Evolutionary conservation across 257 asterid species (phyloP), one percentile per base, ranked within the genome.

Genomic region (Primulina eburnea): DNA sequence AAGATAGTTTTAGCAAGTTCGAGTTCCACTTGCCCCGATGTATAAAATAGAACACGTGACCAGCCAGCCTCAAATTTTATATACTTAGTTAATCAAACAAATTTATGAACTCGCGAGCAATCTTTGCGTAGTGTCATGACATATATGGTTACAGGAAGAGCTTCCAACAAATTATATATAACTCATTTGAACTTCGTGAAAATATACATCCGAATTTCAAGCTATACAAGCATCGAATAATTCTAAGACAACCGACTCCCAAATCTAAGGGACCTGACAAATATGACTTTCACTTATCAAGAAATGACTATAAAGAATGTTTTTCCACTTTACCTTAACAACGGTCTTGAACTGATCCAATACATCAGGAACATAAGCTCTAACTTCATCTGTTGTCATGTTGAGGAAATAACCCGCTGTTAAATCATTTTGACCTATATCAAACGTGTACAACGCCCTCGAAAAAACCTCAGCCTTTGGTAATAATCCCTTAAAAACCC

Each of bases 361-460:
- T 4, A 87, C 72, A 18, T 93, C 92, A 4, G 99, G 97, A 62
- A 93, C 80, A 62, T 72, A 84, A 0, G 83, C 95, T 81, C 80
- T 78, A 32, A 93, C 96, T 83, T 93, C 82, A 77, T 81, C 86
- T 7, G 86, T 80, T 3, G 95, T 81, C 95, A 84, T 80, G 86
- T 90, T 90, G 64, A 79, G 88, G 79, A 89, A 85, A 72, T 79
- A 89, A 14, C 96, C 99, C 2, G 91, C 82, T 0, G 96, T 80
- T 61, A 90, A 21, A 72, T 93, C 96, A 57, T 93, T 93, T 63
- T 93, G 97, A 37, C 97, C 99, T 5, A 93, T 93, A 70, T 93
- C 99, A 38, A 90, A 89, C 7, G 95, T 86, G 78, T 93, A 93
- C 66, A 93, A 71, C 0, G 89, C 97, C 0, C 76, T 29, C 2